These are phyloP conservation scores for Diplodia corticola DNA, from an alignment of 2,329 filamentous ascomycete species.

Conservation along the genomic window DNA sequence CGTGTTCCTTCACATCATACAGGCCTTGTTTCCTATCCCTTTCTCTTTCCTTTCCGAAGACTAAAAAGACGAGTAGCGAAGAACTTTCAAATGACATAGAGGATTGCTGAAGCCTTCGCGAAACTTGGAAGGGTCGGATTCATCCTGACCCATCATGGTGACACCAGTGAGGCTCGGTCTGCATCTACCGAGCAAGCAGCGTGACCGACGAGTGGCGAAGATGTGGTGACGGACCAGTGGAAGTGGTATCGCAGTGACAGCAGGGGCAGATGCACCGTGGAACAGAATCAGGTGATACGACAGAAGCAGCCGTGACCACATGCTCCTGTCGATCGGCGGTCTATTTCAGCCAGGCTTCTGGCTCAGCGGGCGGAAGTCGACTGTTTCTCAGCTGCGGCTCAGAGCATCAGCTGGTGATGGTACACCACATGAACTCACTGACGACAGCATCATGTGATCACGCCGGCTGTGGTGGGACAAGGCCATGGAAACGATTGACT, in stretches of 20 bases:
- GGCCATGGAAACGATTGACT: not conserved
- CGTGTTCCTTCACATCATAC: not conserved
- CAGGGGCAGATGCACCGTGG: no score
- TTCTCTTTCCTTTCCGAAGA: not conserved
- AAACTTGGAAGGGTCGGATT: no score
- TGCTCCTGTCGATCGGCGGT: not conserved
- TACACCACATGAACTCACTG: not conserved
- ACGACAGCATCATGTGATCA: conserved; percentile 5
- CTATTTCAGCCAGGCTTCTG: not conserved
- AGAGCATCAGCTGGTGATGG: not conserved
- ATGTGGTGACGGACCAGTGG: not conserved
- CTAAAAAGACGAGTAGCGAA: not conserved
- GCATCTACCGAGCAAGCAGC: no score
- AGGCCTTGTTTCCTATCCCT: no score
- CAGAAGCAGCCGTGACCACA: not conserved
- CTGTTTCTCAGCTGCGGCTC: not conserved
- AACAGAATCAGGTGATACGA: not conserved
- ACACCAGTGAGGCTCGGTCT: no score
- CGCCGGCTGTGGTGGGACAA: not conserved
- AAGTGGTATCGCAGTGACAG: not conserved
- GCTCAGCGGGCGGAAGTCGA: not conserved
- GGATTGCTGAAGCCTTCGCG: no score
- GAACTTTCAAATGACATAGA: no score
- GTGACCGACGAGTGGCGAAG: not conserved
- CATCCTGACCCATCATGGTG: no score